Base-by-base conservation (phyloP, 176 grass and related monocot genomes). In the Eleusine coracana region DNA sequence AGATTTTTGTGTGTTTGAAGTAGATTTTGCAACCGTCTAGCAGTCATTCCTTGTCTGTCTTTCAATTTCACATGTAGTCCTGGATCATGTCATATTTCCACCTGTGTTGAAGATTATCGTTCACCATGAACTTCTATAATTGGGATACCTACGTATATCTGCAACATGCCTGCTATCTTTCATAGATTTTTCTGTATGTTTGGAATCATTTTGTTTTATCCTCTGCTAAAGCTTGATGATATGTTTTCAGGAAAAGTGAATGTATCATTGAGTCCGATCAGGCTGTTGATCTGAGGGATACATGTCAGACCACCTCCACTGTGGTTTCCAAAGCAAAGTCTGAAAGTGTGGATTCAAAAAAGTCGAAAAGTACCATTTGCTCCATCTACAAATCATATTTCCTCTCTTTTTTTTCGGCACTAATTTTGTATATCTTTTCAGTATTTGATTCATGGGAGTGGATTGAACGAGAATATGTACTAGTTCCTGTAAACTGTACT, bases 361-460 rank as follows among this genome's bases (percentile, higher is more conserved):
- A 6, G 55, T 73, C 64, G 7, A 81, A 89, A 83, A 84, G 89
- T 94, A 80, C 9, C 3, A 13, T 42, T 64, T 2, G 13, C 25
- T 61, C 12, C 11, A 18, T 59, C 16, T 87, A n/a, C 29, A 68
- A 83, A 68, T 68, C 50, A 73, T 68, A 78, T 60, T 21, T 44
- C 16, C 11, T 52, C 16, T 28, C 56, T 56, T 75, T 46, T 71
- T 48, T 52, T 76, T 74, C 52, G 76, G 64, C 34, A 46, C 66
- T 89, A 46, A 68, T 80, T 81, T 60, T 73, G 14, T 77, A 74
- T 66, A 12, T 79, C 71, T 74, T 75, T 81, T 8, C 85, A 92
- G 93, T 86, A 86, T 80, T 85, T 74, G 90, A 90, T 89, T 95
- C 90, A 80, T 90, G 90, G 85, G 93, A 95, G 31, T 90, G 82